A percentile compares a stretch with the other conserved stretches of the same genome.
Conservation (phyloP, 257 asterid species). For the Nicotiana attenuata region DNA sequence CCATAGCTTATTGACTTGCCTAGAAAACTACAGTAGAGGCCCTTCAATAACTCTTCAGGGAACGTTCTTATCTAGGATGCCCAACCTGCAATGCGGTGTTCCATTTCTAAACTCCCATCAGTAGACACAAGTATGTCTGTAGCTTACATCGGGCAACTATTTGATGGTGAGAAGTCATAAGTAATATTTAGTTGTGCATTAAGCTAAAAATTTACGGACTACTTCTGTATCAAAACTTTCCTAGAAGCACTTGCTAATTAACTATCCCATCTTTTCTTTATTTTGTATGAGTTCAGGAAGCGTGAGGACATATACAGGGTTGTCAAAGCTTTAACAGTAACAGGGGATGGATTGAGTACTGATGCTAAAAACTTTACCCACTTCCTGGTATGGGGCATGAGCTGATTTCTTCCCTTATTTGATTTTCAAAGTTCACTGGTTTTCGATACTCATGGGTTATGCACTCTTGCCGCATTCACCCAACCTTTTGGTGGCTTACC, state of each 20-base stretch:
- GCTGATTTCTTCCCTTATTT: conserved; percentile 6
- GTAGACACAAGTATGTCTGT: background rate
- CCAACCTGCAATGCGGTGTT: background rate
- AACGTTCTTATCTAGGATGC: background rate
- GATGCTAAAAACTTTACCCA: conserved; percentile 65
- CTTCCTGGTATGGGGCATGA: conserved; percentile 57
- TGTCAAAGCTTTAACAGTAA: conserved; percentile 61
- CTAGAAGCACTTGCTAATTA: conserved; percentile 2
- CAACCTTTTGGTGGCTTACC: conserved; percentile 1
- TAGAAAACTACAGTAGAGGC: background rate
- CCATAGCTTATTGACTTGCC: background rate
- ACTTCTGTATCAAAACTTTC: background rate
- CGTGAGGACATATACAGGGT: conserved; percentile 92
- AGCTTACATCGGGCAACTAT: background rate
- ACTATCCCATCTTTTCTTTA: conserved; percentile 4
- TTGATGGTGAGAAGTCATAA: background rate
- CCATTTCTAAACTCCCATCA: background rate
- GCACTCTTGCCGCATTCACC: background rate
- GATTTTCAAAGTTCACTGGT: background rate
- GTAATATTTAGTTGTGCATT: background rate
- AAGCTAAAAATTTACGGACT: background rate
- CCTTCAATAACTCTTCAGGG: background rate
- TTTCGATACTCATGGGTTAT: background rate
- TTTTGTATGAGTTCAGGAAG: conserved; percentile 46
- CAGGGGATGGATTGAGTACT: conserved; percentile 55